These are phyloP conservation scores for Penicillium digitatum DNA, from an alignment of 2,329 filamentous ascomycete genomes.

Conservation along the genomic window DNA sequence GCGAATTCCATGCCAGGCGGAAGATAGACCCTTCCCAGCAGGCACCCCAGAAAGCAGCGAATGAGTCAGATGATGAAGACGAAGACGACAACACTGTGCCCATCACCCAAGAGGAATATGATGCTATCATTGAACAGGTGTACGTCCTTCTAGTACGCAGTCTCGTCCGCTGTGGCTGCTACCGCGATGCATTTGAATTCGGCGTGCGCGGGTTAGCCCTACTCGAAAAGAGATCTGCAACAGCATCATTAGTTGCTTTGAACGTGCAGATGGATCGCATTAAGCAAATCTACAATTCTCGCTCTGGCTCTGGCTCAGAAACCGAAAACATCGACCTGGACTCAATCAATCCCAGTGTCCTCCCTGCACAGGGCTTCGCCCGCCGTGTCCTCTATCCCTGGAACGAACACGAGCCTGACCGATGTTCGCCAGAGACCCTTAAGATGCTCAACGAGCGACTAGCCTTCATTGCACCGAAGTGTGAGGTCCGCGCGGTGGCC, in stretches of 20 bases:
- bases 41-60: slow-evolving; percentile 1
- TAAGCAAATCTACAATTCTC: slow-evolving; percentile 23
- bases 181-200: slow-evolving; percentile 42
- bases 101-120: slow-evolving; percentile 34
- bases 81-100: slow-evolving; percentile 40
- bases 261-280: slow-evolving; percentile 29
- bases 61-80: slow-evolving; percentile 32
- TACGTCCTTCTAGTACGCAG: slow-evolving; percentile 38
- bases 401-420: slow-evolving; percentile 59
- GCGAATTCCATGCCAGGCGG: slow-evolving; percentile 72
- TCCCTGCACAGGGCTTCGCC: slow-evolving; percentile 40
- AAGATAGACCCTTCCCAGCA: slow-evolving; percentile 26
- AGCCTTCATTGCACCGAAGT: slow-evolving; percentile 68
- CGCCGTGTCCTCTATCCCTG: slow-evolving; percentile 59
- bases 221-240: slow-evolving; percentile 11
- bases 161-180: slow-evolving; percentile 39
- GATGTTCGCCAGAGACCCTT: slow-evolving; percentile 54
- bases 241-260: slow-evolving; percentile 14
- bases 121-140: slow-evolving; percentile 35
- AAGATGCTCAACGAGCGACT: slow-evolving; percentile 68
- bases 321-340: slow-evolving; percentile 10
- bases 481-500: slow-evolving; percentile 70
- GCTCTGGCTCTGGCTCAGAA: slow-evolving; percentile 7
- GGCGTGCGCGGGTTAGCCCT: slow-evolving; percentile 32
- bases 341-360: slow-evolving; percentile 28